A percentile compares a stretch with the other conserved stretches of the same genome.
These are phyloP conservation scores for Solanum appendiculatum DNA, from an alignment of 257 asterid genomes.

Conservation along the genomic window DNA sequence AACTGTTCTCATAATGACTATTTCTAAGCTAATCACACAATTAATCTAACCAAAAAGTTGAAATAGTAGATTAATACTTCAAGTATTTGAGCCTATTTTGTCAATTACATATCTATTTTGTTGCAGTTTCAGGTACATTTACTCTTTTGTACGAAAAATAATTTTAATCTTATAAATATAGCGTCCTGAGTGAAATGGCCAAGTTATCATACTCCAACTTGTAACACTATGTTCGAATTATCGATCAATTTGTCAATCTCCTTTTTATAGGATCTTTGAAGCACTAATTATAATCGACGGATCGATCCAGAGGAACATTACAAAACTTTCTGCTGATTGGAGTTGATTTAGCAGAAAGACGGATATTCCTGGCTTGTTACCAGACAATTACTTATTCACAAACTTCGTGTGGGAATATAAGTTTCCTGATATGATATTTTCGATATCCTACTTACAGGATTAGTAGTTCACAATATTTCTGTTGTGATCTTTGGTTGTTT, in stretches of 20 bases:
- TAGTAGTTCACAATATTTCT: not conserved
- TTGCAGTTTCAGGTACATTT: not conserved
- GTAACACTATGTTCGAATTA: not conserved
- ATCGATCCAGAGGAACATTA: not conserved
- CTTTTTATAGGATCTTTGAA: not conserved
- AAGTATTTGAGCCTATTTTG: not conserved
- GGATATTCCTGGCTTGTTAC: not conserved
- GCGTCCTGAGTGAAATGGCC: not conserved
- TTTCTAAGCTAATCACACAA: slow-evolving; percentile 4
- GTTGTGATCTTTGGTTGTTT: not conserved
- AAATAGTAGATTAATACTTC: not conserved
- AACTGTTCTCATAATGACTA: slow-evolving; percentile 9
- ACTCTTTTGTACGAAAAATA: not conserved
- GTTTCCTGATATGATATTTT: not conserved
- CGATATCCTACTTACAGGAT: not conserved
- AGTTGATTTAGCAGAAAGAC: not conserved
- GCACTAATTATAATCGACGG: not conserved
- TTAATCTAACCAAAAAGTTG: not conserved
- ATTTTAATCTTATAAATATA: not conserved
- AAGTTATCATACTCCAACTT: not conserved
- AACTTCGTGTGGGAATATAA: not conserved
- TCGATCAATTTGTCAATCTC: not conserved
- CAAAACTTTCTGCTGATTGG: not conserved
- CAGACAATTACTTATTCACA: not conserved
- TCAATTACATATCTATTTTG: not conserved